phyloP scores from a whole-genome alignment of 78 protist genomes.

The Dictyostelium firmibasis region DNA sequence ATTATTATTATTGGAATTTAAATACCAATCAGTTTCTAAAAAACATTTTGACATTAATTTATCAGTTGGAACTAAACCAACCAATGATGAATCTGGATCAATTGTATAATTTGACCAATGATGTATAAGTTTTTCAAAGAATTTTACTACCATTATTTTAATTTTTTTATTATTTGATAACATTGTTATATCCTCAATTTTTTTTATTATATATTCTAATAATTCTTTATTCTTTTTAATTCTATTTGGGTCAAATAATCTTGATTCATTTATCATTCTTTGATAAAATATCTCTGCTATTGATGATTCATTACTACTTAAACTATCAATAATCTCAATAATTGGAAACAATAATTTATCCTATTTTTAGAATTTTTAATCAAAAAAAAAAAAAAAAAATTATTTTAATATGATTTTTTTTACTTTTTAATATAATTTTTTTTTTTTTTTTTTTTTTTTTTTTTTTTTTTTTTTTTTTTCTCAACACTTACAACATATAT shows the following conservation, averaged over 20 bases:
- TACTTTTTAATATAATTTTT: neutral
- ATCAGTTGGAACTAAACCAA: slow-evolving; percentile 45
- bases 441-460: neutral
- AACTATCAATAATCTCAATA: neutral
- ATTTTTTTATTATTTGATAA: neutral
- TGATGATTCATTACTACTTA: neutral
- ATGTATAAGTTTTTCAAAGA: neutral
- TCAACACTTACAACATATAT: neutral
- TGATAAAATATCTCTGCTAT: slow-evolving; percentile 55
- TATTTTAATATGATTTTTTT: too few relatives aligned
- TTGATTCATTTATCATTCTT: slow-evolving; percentile 22
- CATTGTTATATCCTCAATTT: neutral
- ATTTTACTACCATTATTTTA: neutral
- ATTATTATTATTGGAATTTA: neutral
- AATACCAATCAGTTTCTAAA: slow-evolving; percentile 13
- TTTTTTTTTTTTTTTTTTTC: neutral
- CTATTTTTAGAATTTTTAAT: neutral
- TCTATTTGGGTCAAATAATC: neutral
- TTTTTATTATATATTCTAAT: neutral
- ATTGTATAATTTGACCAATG: slow-evolving; percentile 13
- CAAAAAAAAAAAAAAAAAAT: neutral
- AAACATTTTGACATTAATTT: slow-evolving; percentile 2
- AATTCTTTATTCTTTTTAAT: slow-evolving; percentile 5
- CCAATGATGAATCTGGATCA: slow-evolving; percentile 29
- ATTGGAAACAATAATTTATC: neutral